These are phyloP conservation scores for Penicillium fuscoglaucum DNA, from an alignment of 2,329 filamentous ascomycete species.

Conservation along the genomic window DNA sequence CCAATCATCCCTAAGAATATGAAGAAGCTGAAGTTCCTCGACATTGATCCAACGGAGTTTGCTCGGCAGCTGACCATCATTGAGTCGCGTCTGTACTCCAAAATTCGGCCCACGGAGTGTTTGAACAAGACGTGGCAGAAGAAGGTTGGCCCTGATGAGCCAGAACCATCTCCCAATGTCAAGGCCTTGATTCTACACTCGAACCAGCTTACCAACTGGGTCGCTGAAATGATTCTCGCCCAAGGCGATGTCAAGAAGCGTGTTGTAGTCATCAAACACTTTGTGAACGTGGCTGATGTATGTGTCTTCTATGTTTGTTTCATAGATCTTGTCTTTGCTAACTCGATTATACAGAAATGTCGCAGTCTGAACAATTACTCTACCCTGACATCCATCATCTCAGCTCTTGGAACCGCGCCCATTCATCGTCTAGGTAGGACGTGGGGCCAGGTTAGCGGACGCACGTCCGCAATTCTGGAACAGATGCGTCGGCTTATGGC, in stretches of 20 bases:
- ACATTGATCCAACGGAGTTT: conserved; percentile 94
- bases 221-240: conserved; percentile 96
- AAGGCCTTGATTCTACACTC: conserved; percentile 96
- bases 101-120: conserved; percentile 94
- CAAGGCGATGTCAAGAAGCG: conserved; percentile 94
- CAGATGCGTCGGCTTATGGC: conserved; percentile 93
- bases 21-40: conserved; percentile 98
- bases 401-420: conserved; percentile 87
- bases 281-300: conserved; percentile 93
- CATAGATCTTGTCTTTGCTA: conserved; percentile 1
- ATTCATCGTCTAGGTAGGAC: conserved; percentile 92
- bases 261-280: conserved; percentile 97
- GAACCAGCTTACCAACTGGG: conserved; percentile 99
- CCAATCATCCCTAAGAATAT: conserved; percentile 98
- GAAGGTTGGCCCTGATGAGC: conserved; percentile 71
- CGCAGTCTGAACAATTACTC: conserved; percentile 94
- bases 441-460: conserved; percentile 88
- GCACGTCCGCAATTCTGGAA: conserved; percentile 77
- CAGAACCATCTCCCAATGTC: conserved; percentile 85
- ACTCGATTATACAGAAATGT: conserved; percentile 69
- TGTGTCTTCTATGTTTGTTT: conserved; percentile 8
- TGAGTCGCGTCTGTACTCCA: conserved; percentile 89
- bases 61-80: conserved; percentile 97
- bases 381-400: conserved; percentile 95
- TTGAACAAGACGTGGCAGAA: conserved; percentile 99